Conservation (phyloP, 2,329 filamentous ascomycete genomes). For the Trichocomaceae sp. region DNA sequence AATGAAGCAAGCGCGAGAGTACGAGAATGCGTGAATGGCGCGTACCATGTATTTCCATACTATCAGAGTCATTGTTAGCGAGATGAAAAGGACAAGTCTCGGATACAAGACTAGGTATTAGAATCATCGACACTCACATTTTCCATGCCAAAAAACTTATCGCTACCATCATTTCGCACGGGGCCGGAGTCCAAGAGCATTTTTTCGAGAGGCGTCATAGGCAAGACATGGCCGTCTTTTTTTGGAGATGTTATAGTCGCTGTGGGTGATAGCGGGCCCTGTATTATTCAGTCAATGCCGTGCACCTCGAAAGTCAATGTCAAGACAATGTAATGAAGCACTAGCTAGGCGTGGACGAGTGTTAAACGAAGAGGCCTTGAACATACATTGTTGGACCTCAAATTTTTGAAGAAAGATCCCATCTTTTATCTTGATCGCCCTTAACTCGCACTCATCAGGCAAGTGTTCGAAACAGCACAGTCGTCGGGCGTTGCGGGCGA, state of each 20-base stretch:
- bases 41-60: constrained; percentile 97
- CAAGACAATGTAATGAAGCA: not conserved
- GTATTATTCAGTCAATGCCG: constrained; percentile 9
- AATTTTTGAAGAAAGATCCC: constrained; percentile 36
- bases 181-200: constrained; percentile 77
- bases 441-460: constrained; percentile 3
- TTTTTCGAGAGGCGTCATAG: constrained; percentile 58
- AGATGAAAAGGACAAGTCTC: not conserved
- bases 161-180: constrained; percentile 77
- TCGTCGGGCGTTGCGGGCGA: not conserved
- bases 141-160: constrained; percentile 97
- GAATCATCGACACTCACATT: constrained; percentile 63
- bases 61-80: constrained; percentile 38
- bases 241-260: constrained; percentile 46
- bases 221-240: constrained; percentile 53
- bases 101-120: not conserved
- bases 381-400: constrained; percentile 34
- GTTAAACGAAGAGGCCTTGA: too few species aligned
- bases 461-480: not conserved
- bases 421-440: constrained; percentile 21
- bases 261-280: constrained; percentile 45
- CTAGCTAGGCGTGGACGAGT: too few species aligned
- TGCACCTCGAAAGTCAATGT: not conserved
- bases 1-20: not conserved
- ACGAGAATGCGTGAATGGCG: not conserved